These are phyloP conservation scores for Nitzschia palea DNA, from an alignment of 108 stramenopile genomes.

Conservation along the genomic window DNA sequence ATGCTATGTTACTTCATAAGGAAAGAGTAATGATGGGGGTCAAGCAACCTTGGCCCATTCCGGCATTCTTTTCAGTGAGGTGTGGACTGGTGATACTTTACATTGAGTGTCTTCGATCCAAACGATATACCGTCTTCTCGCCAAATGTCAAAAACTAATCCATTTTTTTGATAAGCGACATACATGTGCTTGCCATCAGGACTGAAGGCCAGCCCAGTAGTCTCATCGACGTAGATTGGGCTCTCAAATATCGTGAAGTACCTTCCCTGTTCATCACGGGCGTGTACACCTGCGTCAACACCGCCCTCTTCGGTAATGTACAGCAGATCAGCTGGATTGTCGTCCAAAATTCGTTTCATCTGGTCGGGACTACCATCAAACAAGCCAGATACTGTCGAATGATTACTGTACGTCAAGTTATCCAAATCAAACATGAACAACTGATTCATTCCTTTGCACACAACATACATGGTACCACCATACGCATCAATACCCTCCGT, in stretches of 20 bases:
- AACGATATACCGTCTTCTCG: slow-evolving; percentile 49
- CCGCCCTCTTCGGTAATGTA: slow-evolving; percentile 77
- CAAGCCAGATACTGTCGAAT: slow-evolving; percentile 35
- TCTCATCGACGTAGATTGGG: slow-evolving; percentile 39
- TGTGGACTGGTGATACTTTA: slow-evolving; percentile 31
- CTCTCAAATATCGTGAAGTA: slow-evolving; percentile 47
- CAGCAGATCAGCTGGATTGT: slow-evolving; percentile 30
- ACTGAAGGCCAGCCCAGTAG: slow-evolving; percentile 69
- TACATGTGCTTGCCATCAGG: slow-evolving; percentile 61
- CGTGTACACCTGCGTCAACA: slow-evolving; percentile 41
- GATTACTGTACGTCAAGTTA: slow-evolving; percentile 20
- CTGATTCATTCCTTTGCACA: slow-evolving; percentile 35
- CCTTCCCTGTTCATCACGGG: slow-evolving; percentile 36
- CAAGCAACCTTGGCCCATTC: too few species aligned
- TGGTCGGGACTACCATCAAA: slow-evolving; percentile 66
- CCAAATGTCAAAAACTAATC: slow-evolving; percentile 38
- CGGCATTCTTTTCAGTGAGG: background rate
- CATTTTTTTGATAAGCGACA: slow-evolving; percentile 42
- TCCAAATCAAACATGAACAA: slow-evolving; percentile 51
- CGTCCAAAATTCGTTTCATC: slow-evolving; percentile 32
- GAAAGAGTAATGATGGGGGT: too few species aligned
- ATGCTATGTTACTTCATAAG: too few species aligned
- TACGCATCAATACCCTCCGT: slow-evolving; percentile 54
- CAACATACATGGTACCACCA: slow-evolving; percentile 37
- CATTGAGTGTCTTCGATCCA: slow-evolving; percentile 23